phyloP scores from a whole-genome alignment of 2,329 filamentous ascomycete genomes.

The Hymenoscyphus salicellus region DNA sequence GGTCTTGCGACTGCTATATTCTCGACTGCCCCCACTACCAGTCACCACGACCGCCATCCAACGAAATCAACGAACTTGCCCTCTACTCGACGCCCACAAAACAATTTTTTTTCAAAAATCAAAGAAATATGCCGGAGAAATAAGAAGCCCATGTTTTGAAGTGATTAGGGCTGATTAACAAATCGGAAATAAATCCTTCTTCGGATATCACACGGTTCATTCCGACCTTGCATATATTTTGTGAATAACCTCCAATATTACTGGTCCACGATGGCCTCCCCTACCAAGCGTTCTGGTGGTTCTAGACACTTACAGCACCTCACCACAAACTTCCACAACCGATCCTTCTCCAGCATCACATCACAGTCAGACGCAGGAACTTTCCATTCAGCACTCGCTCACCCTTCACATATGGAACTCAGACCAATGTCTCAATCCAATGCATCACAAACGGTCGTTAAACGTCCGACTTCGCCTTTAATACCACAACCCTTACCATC shows the following conservation, averaged over 20 bases:
- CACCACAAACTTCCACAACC: slow-evolving; percentile 27
- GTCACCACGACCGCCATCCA: neutral
- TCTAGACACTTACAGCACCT: slow-evolving; percentile 21
- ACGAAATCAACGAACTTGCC: neutral
- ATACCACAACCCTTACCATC: slow-evolving; percentile 8
- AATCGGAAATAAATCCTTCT: neutral
- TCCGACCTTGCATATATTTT: slow-evolving; percentile 1
- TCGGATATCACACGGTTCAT: neutral
- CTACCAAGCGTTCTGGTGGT: slow-evolving; percentile 12
- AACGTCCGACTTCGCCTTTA: slow-evolving; percentile 10
- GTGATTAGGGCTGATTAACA: neutral
- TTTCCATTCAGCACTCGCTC: slow-evolving; percentile 33
- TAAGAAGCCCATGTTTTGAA: neutral
- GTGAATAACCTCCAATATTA: slow-evolving; percentile 4
- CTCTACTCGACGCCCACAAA: slow-evolving; percentile 6
- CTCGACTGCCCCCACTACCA: neutral
- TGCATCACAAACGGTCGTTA: slow-evolving; percentile 6
- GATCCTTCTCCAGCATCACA: slow-evolving; percentile 29
- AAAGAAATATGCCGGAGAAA: neutral
- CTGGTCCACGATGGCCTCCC: slow-evolving; percentile 20
- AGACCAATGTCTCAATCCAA: slow-evolving; percentile 13
- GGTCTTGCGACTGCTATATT: slow-evolving; percentile 1
- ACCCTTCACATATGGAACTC: slow-evolving; percentile 24
- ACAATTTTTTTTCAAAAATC: neutral
- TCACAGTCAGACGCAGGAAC: slow-evolving; percentile 30